These are phyloP conservation scores for Solanum hybrid DNA, from an alignment of 305 asterid species.

Conservation along the genomic window DNA sequence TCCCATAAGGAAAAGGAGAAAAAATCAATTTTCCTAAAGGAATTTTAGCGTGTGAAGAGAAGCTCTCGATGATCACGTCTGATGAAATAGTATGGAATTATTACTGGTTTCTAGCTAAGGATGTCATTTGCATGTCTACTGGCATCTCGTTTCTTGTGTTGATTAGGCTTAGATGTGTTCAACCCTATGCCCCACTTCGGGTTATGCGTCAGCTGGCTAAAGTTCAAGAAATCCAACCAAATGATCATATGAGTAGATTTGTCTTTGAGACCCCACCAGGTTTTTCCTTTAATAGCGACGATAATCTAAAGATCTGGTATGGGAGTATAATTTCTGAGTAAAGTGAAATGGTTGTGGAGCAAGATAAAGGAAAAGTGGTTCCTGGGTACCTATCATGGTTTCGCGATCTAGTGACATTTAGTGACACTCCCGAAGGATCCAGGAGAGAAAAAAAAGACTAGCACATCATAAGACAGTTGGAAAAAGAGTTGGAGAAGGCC, in stretches of 20 bases:
- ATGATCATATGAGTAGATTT: not conserved
- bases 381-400: not conserved
- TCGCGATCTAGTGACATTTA: not conserved
- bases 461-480: not conserved
- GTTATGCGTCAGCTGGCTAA: not conserved
- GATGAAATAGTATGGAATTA: not conserved
- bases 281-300: too few species aligned
- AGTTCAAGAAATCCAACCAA: not conserved
- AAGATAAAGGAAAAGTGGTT: not conserved
- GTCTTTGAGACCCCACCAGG: not conserved
- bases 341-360: not conserved
- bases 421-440: not conserved
- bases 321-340: not conserved
- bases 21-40: not conserved
- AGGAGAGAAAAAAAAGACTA: not conserved
- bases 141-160: not conserved
- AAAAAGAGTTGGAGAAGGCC: not conserved
- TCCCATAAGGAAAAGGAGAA: not conserved
- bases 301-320: too few species aligned
- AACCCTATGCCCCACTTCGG: not conserved
- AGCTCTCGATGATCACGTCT: not conserved
- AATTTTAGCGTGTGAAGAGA: too few species aligned
- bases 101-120: not conserved
- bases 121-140: not conserved
- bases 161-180: not conserved